Percentiles rank a stretch among this genome's conserved stretches.
Conservation (phyloP, 2,329 filamentous ascomycete species). For the Claviceps digitariae region DNA sequence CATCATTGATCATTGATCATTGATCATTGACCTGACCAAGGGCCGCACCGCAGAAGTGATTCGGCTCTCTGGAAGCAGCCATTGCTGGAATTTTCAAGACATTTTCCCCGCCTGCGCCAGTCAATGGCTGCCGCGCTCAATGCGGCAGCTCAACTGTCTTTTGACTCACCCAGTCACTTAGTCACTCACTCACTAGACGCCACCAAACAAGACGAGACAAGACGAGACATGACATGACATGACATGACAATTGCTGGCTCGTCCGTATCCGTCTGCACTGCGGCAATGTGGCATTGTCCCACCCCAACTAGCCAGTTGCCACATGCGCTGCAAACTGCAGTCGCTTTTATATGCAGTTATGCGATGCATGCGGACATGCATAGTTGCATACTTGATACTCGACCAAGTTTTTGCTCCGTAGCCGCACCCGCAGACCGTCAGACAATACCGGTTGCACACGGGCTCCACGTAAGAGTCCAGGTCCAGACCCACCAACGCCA, state of each 20-base stretch:
- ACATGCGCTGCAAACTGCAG: no score
- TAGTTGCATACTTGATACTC: not conserved
- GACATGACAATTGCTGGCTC: not conserved
- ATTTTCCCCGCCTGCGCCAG: not conserved
- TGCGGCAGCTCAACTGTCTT: not conserved
- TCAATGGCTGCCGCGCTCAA: not conserved
- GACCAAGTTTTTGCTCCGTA: not conserved
- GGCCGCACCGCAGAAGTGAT: not conserved
- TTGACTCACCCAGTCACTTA: not conserved
- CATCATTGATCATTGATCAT: not conserved
- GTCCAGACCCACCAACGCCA: not conserved
- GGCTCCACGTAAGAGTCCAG: not conserved
- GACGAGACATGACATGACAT: no score
- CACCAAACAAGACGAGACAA: no score
- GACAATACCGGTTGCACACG: no score
- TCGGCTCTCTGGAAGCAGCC: not conserved
- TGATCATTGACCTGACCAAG: not conserved
- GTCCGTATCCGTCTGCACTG: not conserved
- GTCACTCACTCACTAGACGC: no score
- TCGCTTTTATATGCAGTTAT: no score
- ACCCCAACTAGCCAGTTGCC: constrained; percentile 3
- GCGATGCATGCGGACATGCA: not conserved
- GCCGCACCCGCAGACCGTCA: not conserved
- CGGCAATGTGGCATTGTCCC: constrained; percentile 2
- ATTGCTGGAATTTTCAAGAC: not conserved